phyloP scores from a whole-genome alignment of 1,284 basidiomycete genomes.

The Hemileia vastatrix region DNA sequence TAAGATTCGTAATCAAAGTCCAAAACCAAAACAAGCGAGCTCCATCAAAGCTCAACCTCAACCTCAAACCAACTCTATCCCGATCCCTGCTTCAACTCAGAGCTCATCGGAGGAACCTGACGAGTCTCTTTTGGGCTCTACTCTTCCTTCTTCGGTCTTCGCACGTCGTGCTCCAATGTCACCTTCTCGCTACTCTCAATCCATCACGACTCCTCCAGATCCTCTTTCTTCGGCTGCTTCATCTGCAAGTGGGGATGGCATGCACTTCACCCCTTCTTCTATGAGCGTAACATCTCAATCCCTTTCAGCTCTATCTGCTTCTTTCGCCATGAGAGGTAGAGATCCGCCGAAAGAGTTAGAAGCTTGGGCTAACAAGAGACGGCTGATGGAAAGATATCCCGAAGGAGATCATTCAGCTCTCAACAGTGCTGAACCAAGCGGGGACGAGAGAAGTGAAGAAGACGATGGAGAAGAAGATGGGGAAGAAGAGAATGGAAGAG shows the following conservation, averaged over 20 bases:
- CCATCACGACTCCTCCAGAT: neutral
- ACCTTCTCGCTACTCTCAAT: slow-evolving; percentile 9
- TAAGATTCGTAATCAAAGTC: neutral
- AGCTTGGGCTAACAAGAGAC: slow-evolving; percentile 35
- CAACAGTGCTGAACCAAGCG: slow-evolving; percentile 26
- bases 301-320: slow-evolving; percentile 31
- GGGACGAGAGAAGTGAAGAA: slow-evolving; percentile 6
- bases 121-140: neutral
- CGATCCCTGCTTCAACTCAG: slow-evolving; percentile 1
- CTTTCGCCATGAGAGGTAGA: slow-evolving; percentile 36
- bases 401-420: slow-evolving; percentile 36
- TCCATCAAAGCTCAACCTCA: neutral
- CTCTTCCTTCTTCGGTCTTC: slow-evolving; percentile 29
- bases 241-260: neutral
- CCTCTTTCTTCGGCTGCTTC: neutral
- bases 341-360: slow-evolving; percentile 32
- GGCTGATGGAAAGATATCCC: slow-evolving; percentile 35
- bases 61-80: neutral
- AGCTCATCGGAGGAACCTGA: slow-evolving; percentile 17
- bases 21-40: slow-evolving; percentile 9
- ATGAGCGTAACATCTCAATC: slow-evolving; percentile 24
- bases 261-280: neutral
- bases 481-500: no score
- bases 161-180: slow-evolving; percentile 25
- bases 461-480: no score